Evolutionary conservation across 2,329 filamentous ascomycete genomes (phyloP), one percentile per base, ranked within the genome.

Genomic region (Claviceps sp.): DNA sequence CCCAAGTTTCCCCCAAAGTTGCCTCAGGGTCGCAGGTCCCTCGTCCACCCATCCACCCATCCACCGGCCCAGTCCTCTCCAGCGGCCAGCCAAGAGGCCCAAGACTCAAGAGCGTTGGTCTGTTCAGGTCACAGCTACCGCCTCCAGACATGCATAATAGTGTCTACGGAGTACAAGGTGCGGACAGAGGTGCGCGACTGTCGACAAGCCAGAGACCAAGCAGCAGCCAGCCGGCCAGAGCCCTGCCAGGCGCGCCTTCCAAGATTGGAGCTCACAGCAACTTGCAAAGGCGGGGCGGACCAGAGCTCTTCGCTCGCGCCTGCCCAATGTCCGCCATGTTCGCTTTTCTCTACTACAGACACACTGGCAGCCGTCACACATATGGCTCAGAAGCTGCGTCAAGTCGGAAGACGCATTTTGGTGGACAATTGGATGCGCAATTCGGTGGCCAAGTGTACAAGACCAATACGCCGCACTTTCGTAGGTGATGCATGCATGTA

Each of bases 1-100:
- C 29, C 20, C 48, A 29, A 44, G 39, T 39, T 23, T 13, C 34
- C 34, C 17, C 44, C 14, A 37, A 44, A n/a, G 37, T 39, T 5
- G 37, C 40, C 40, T 20, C 8, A 43, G 7, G 8, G 42, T 50
- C 43, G 22, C 40, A 47, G 42, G 36, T 42, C 29, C 49, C 29
- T n/a, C 20, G 34, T 50, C 26, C 22, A 37, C 49, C 49, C 49
- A 39, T 50, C 26, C 22, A 37, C 49, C 49, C 49, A 39, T 45
- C 42, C 22, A 7, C 50, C 50, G 44, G 45, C 45, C 26, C 45
- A 48, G 43, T 42, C 39, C 38, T 40, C 16, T 36, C 42, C 40
- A 34, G 29, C 29, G n/a, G n/a, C n/a, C n/a, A n/a, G n/a, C n/a
- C n/a, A n/a, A n/a, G n/a, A n/a, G n/a, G n/a, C n/a, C n/a, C n/a